These are phyloP conservation scores for Alternaria sp. DNA, from an alignment of 2,329 filamentous ascomycete genomes.

Conservation along the genomic window DNA sequence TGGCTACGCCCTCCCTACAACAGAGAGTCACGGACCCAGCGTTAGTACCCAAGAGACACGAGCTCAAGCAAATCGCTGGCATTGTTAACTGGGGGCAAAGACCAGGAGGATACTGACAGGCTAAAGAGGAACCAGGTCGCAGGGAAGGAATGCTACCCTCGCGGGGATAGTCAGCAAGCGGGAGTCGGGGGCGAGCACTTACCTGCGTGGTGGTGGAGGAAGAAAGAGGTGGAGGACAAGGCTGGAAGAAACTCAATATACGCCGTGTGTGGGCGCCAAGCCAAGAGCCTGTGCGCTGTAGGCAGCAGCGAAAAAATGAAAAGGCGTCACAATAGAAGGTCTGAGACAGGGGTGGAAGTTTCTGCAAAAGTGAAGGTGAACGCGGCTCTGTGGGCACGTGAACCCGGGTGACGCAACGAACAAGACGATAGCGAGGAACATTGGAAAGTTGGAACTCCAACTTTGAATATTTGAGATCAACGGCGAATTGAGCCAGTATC, in stretches of 20 bases:
- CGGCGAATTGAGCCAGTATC: neutral
- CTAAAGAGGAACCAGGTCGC: neutral
- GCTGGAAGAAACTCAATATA: neutral
- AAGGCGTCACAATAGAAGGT: neutral
- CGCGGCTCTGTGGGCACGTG: neutral
- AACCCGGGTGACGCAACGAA: neutral
- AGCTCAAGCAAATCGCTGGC: neutral
- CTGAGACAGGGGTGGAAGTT: neutral
- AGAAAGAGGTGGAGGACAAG: neutral
- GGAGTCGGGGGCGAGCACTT: neutral
- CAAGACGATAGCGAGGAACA: neutral
- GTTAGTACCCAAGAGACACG: neutral
- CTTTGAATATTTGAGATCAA: neutral
- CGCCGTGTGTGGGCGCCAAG: neutral
- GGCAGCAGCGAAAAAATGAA: neutral
- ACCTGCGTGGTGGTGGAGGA: neutral
- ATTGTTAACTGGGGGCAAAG: neutral
- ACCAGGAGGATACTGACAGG: neutral
- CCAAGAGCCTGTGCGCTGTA: neutral
- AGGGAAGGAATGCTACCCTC: neutral
- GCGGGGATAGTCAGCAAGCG: neutral
- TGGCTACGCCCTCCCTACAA: neutral
- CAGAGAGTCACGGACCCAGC: neutral
- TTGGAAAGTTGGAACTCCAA: neutral
- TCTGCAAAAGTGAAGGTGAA: conserved; percentile 3